Base-by-base conservation (phyloP, 2,329 filamentous ascomycete species). In the Diaporthe sp. region DNA sequence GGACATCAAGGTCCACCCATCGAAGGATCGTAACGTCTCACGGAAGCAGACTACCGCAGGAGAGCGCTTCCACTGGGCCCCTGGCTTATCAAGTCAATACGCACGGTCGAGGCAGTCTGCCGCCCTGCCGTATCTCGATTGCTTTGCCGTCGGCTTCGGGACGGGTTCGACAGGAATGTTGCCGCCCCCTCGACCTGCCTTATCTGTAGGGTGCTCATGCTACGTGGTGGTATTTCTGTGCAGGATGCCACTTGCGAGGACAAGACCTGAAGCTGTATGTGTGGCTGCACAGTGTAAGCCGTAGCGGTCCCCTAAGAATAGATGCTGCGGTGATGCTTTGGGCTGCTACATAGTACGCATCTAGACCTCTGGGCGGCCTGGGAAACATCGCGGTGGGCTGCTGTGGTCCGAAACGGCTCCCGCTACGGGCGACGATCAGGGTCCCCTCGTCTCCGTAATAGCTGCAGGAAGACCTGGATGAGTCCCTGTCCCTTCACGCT, bases 341-440 rank as follows among this genome's bases (percentile, higher is more conserved):
- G 65, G 55, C 34, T 37, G 65, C 49, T 28, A 70, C 31, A 31
- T 31, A 31, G 31, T 31, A 31, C 65, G 49, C 65, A 70, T 39
- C 44, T 53, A 62, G 71, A 53, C 46, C 37, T 55, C 57, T 72
- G 71, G 71, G 57, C 57, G 44, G 37, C 55, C 44, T 51, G 42
- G 68, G 53, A 71, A 62, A 53, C 71, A 65, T 42, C 25, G 39
- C 58, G 55, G 60, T 17, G 42, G 57, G 58, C 58, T 46, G 49
- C 65, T 55, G 46, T 70, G 49, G 65, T 42, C 58, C 58, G 51
- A 55, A 57, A 57, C 58, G 61, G 71, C 58, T 51, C 58, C 71
- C 58, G 71, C 60, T 31, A n/a, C 57, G 58, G 46, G 71, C 55
- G 70, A 72, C 71, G 58, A 73, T 73, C 71, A 73, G 71, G 71